A percentile compares a stretch with the other conserved stretches of the same genome.
phyloP scores from a whole-genome alignment of 1,284 basidiomycete species.

The Tetrapyrgos nigripes region DNA sequence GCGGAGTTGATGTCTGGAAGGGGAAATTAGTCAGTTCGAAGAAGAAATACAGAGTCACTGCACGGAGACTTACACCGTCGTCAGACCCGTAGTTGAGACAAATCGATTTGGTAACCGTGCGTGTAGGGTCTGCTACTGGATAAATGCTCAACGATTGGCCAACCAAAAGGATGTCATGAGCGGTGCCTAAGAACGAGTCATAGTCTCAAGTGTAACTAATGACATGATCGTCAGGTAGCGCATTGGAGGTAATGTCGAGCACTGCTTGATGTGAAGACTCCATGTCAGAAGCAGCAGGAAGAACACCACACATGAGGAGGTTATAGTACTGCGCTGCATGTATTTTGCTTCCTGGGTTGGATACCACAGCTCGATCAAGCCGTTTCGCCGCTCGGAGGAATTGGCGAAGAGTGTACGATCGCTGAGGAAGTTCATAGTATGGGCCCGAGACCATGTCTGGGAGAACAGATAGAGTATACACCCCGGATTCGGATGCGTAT shows the following conservation, averaged over 20 bases:
- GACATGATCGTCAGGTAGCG: constrained; percentile 17
- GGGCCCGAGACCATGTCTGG: too few species aligned
- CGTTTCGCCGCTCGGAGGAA: too few species aligned
- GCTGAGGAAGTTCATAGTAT: too few species aligned
- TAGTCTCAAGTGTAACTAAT: constrained; percentile 19
- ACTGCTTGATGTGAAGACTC: constrained; percentile 13
- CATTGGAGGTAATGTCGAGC: not conserved
- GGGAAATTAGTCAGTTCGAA: not conserved
- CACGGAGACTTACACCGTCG: too few species aligned
- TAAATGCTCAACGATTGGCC: constrained; percentile 3
- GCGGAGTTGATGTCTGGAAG: constrained; percentile 9
- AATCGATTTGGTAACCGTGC: constrained; percentile 2
- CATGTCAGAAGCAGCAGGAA: constrained; percentile 15
- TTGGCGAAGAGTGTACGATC: too few species aligned
- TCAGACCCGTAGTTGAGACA: constrained; percentile 3
- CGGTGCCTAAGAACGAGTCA: constrained; percentile 20
- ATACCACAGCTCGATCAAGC: too few species aligned
- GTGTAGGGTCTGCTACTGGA: constrained; percentile 4
- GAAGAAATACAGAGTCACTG: too few species aligned
- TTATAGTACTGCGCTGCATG: too few species aligned
- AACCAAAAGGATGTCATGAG: constrained; percentile 11
- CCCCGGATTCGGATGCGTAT: too few species aligned
- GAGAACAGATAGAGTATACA: too few species aligned
- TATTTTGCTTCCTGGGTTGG: too few species aligned
- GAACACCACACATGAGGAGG: too few species aligned